phyloP scores from a whole-genome alignment of 805 yeast genomes.

The Wickerhamia fluorescens region DNA sequence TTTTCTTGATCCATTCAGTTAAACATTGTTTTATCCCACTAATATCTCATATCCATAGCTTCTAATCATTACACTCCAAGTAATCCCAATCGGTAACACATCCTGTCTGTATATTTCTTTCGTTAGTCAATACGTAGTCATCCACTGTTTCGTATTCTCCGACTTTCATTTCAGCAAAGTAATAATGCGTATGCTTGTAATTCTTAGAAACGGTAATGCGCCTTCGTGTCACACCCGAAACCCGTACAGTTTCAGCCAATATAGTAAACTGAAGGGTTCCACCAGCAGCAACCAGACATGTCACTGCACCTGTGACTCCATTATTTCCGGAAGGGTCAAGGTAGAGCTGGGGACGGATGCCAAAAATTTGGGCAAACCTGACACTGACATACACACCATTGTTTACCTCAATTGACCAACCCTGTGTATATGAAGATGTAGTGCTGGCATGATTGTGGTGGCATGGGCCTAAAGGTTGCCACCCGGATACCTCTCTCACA shows the following conservation, averaged over 20 bases:
- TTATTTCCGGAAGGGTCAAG: neutral
- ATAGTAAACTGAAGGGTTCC: slow-evolving; percentile 6
- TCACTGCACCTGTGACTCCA: slow-evolving; percentile 2
- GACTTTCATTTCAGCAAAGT: neutral
- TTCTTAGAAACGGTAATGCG: slow-evolving; percentile 1
- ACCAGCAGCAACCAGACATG: slow-evolving; percentile 5
- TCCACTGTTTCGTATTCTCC: slow-evolving; percentile 4
- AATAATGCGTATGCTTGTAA: slow-evolving; percentile 1
- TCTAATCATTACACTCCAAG: slow-evolving; percentile 1
- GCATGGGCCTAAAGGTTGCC: slow-evolving; percentile 6
- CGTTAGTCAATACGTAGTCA: neutral
- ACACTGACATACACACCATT: slow-evolving; percentile 1
- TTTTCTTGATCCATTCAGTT: no score
- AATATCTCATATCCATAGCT: no score
- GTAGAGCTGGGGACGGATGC: neutral
- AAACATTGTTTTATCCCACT: no score
- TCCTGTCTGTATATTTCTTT: slow-evolving; percentile 4
- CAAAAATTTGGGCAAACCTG: slow-evolving; percentile 1
- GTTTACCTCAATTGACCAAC: slow-evolving; percentile 3
- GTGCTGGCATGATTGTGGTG: slow-evolving; percentile 4
- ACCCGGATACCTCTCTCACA: slow-evolving; percentile 1
- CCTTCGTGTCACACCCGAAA: slow-evolving; percentile 1
- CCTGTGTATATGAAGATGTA: slow-evolving; percentile 3
- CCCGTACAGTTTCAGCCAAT: slow-evolving; percentile 2
- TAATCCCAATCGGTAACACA: slow-evolving; percentile 5